Percentiles rank a stretch among this genome's conserved stretches.
Evolutionary conservation across 306 rosid species (phyloP).

Genomic region (Mimosa pudica): DNA sequence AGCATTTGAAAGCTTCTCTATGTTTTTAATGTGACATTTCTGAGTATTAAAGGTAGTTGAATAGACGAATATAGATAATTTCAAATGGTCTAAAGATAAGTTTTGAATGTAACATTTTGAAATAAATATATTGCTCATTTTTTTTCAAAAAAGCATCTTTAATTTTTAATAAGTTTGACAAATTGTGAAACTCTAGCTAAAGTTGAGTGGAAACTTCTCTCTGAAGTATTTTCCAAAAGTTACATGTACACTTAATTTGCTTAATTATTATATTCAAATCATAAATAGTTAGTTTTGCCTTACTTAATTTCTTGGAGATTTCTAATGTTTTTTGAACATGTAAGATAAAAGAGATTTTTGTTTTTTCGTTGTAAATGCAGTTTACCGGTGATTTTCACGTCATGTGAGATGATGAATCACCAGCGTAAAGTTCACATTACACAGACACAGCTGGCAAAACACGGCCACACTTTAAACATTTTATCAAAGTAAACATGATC

Average conservation of each 20-base stretch:
- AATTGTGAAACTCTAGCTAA: conserved; percentile 1
- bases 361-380: neutral
- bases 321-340: neutral
- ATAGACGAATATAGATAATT: neutral
- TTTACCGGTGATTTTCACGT: too few species aligned
- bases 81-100: conserved; percentile 5
- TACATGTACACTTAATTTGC: neutral
- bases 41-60: neutral
- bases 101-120: neutral
- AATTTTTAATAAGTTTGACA: neutral
- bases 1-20: neutral
- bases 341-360: neutral
- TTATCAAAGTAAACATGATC: neutral
- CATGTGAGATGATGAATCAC: neutral
- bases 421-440: neutral
- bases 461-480: neutral
- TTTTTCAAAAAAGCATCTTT: neutral
- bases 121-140: neutral
- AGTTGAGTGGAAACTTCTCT: neutral
- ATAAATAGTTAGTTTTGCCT: neutral
- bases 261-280: neutral
- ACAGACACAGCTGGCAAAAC: neutral
- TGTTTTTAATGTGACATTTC: too few species aligned
- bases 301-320: too few species aligned
- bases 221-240: neutral